A percentile compares a stretch with the other conserved stretches of the same genome.
phyloP scores from a whole-genome alignment of 257 asterid genomes.

The Solanum phureja region DNA sequence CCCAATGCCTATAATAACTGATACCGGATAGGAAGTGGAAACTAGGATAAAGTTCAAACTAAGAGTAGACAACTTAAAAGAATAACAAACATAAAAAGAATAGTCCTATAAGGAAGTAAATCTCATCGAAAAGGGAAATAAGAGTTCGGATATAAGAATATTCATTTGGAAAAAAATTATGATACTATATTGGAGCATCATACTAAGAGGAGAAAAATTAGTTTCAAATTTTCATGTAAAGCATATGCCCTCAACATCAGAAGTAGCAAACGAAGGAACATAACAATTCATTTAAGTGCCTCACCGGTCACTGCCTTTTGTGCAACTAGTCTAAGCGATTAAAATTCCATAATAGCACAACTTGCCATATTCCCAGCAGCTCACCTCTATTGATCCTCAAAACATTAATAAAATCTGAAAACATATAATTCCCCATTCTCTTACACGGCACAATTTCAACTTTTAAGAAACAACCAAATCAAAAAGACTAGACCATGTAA shows the following conservation, averaged over 20 bases:
- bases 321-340: no score
- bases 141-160: no score
- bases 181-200: neutral
- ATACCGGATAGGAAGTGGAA: slow-evolving; percentile 36
- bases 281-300: no score
- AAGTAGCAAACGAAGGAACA: neutral
- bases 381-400: no score
- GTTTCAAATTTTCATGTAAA: neutral
- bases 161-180: neutral
- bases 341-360: neutral
- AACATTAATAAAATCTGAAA: neutral
- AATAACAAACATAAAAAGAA: neutral
- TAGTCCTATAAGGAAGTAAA: neutral
- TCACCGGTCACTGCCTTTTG: no score
- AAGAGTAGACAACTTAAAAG: neutral
- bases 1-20: slow-evolving; percentile 6
- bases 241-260: neutral
- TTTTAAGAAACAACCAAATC: neutral
- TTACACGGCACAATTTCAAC: neutral
- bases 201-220: neutral
- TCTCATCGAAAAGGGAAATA: no score
- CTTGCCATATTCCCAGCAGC: neutral
- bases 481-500: neutral
- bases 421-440: neutral
- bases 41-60: neutral